Percentiles rank a stretch among this genome's conserved stretches.
phyloP scores from a whole-genome alignment of 495 filamentous ascomycete genomes.

The Podospora pseudoanserina region DNA sequence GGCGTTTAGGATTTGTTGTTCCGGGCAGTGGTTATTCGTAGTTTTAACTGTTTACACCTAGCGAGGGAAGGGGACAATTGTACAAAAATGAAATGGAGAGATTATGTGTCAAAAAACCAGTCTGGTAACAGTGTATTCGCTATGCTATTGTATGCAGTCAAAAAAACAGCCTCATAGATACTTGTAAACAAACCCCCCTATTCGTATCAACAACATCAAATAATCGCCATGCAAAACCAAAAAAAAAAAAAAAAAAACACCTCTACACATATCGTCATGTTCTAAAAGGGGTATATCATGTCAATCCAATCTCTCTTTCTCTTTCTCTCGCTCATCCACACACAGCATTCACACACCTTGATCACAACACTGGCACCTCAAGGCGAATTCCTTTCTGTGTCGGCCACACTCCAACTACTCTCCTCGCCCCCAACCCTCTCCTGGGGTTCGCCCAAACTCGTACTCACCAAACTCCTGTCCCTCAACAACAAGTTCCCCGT shows the following conservation, averaged over 20 bases:
- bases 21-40: neutral
- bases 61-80: neutral
- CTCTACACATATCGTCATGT: neutral
- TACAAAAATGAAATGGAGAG: neutral
- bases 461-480: constrained; percentile 14
- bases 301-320: constrained; percentile 6
- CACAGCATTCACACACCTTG: neutral
- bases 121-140: neutral
- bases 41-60: neutral
- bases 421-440: constrained; percentile 9
- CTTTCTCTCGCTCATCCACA: neutral
- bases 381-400: constrained; percentile 1
- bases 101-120: neutral
- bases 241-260: neutral
- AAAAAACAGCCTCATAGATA: neutral
- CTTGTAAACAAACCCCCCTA: neutral
- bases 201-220: neutral
- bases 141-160: neutral
- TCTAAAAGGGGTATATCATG: constrained; percentile 8
- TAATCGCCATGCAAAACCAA: neutral
- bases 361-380: neutral
- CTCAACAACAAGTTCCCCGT: neutral
- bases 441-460: constrained; percentile 15
- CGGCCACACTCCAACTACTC: constrained; percentile 20
- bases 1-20: neutral